Evolutionary conservation across 2,329 filamentous ascomycete genomes (phyloP).

Genomic region (Fusarium phyllophilum): DNA sequence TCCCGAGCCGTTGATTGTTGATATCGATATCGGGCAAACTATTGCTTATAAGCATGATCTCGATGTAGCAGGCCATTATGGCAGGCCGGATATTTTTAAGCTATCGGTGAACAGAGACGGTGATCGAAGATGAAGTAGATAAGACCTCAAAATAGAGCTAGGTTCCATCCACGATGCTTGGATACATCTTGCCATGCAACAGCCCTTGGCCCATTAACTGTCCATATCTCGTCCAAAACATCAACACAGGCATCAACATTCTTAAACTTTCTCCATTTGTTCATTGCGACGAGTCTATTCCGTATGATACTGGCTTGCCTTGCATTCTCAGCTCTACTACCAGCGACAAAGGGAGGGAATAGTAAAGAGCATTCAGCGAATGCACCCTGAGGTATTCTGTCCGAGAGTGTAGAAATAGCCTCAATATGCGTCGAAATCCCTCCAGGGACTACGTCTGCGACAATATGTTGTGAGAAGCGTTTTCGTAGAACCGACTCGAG

Average conservation of each 20-base stretch:
- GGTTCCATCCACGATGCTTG: neutral
- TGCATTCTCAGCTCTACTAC: neutral
- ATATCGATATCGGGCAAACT: neutral
- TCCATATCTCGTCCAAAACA: accelerated
- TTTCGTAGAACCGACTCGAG: neutral
- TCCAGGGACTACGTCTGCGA: neutral
- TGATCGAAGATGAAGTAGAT: neutral
- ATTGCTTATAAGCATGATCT: neutral
- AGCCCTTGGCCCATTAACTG: neutral
- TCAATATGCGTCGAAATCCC: accelerated
- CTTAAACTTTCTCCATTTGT: neutral
- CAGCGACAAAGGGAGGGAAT: accelerated
- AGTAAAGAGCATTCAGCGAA: neutral
- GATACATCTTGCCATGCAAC: neutral
- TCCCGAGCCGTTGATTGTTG: neutral
- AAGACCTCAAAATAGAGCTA: neutral
- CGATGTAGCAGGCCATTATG: neutral
- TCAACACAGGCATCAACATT: neutral
- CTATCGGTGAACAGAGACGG: neutral
- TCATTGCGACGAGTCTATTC: accelerated
- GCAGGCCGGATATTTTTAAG: neutral
- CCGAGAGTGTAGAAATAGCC: accelerated
- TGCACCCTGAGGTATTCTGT: accelerated
- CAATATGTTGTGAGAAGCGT: accelerated
- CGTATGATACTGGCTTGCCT: neutral